A percentile compares a stretch with the other conserved stretches of the same genome.
Conservation (phyloP, 495 filamentous ascomycete species). For the Podospora australis region DNA sequence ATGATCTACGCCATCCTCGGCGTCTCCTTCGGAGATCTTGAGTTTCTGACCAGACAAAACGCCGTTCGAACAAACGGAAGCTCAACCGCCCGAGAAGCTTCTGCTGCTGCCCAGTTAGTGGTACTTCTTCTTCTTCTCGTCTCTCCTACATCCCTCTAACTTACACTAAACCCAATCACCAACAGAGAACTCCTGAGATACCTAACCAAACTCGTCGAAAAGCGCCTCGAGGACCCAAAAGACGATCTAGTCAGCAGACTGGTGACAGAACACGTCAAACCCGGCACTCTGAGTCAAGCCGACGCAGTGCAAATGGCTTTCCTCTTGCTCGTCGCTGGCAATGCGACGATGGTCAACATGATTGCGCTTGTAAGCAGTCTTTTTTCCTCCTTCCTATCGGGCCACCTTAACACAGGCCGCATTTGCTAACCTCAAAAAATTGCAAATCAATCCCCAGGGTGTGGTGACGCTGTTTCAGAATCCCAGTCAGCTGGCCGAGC, state of each 20-base stretch:
- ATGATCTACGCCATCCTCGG: conserved; percentile 45
- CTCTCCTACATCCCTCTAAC: neutral
- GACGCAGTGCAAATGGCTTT: conserved; percentile 40
- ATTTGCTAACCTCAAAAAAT: neutral
- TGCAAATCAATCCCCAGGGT: conserved; percentile 17
- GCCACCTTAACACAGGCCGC: neutral
- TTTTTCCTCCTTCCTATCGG: no score
- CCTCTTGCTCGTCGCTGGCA: conserved; percentile 41
- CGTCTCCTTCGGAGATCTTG: conserved; percentile 41
- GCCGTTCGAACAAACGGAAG: conserved; percentile 40
- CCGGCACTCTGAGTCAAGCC: conserved; percentile 30
- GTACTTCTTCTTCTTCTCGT: no score
- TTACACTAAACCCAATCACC: neutral
- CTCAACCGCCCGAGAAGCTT: conserved; percentile 34
- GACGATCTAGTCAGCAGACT: conserved; percentile 40
- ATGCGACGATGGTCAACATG: conserved; percentile 46
- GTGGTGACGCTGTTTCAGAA: conserved; percentile 35
- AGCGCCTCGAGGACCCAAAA: conserved; percentile 28
- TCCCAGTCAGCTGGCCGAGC: conserved; percentile 28
- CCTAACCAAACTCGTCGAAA: conserved; percentile 31
- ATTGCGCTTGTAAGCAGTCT: conserved; percentile 30
- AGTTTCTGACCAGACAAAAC: conserved; percentile 35
- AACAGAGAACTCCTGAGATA: conserved; percentile 33
- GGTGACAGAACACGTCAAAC: conserved; percentile 31
- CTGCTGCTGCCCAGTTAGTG: conserved; percentile 29